Base-by-base conservation (phyloP, 2,329 filamentous ascomycete genomes). In the Chaetothyriales sp. region DNA sequence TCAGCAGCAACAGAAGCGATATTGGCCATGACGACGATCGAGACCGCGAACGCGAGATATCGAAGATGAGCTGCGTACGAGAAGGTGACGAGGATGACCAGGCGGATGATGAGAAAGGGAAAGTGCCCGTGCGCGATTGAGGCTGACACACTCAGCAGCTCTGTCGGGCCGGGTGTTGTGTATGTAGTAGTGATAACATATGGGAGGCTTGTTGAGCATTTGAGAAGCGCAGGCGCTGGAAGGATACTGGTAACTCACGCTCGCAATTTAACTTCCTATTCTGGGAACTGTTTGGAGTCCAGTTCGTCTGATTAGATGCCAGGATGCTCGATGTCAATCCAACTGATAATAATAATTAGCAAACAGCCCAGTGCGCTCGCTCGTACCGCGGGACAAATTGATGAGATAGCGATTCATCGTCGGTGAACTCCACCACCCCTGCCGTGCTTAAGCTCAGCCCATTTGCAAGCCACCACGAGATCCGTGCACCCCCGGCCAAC, bases 1-100 rank as follows among this genome's bases (percentile, higher is more conserved):
- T 62, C 43, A 60, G 58, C 46, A 60, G 57, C 43, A 61, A 56
- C 44, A 46, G 58, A 44, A 62, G 55, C 58, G 64, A 51, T 63
- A 53, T 51, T 8, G 57, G 58, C 44, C 54, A 58, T 25, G 54
- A 59, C 29, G 53, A 58, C 43, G 51, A 58, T 20, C 52, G 52
- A 44, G 54, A 57, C 29, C 45, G 56, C 37, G 55, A 59, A 10
- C 18, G 33, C 19, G 51, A 58, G 22, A 37, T 58, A 22, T 57
- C 59, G 29, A 59, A 54, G 53, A 61, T 61, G 57, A 58, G 56
- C 43, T 56, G 57, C n/a, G 57, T 61, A 9, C 49, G 52, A 37
- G 59, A 61, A 51, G 54, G 53, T 5, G 54, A 58, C 22, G 56
- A 59, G 45, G 54, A 54, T 47, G 28, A 56, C 29, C 53, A 55